Evolutionary conservation across 2,329 filamentous ascomycete species (phyloP).

Genomic region (Sarocladium strictum): DNA sequence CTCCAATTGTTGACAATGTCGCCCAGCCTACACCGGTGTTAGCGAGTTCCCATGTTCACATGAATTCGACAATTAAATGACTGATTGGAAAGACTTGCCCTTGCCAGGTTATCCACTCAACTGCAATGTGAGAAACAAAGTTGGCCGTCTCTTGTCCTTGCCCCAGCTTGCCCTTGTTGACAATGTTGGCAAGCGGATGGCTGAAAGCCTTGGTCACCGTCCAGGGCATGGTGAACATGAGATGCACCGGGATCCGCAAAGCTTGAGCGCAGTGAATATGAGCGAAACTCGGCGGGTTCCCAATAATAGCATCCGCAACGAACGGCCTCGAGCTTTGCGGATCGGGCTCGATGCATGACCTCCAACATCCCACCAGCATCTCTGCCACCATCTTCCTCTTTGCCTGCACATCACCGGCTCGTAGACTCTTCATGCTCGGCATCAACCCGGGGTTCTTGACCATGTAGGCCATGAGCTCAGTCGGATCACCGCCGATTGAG

Average conservation of each 20-base stretch:
- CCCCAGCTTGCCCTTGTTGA: conserved; percentile 39
- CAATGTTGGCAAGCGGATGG: conserved; percentile 66
- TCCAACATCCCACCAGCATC: conserved; percentile 21
- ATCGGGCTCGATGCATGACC: conserved; percentile 10
- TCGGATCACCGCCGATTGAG: conserved; percentile 47
- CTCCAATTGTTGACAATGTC: conserved; percentile 46
- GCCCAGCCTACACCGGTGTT: conserved; percentile 39
- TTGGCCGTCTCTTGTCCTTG: conserved; percentile 46
- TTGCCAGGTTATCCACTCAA: conserved; percentile 75
- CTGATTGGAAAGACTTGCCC: conserved; percentile 32
- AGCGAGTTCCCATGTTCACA: not conserved
- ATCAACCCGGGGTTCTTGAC: conserved; percentile 23
- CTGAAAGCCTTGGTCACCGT: conserved; percentile 67
- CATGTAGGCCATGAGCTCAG: conserved; percentile 30
- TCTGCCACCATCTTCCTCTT: conserved; percentile 19
- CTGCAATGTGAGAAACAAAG: conserved; percentile 64
- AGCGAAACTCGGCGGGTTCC: conserved; percentile 43
- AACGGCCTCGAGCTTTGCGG: conserved; percentile 26
- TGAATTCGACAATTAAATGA: not conserved
- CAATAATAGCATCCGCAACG: conserved; percentile 44
- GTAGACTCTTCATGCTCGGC: conserved; percentile 19
- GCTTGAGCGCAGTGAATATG: conserved; percentile 42
- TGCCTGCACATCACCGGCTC: conserved; percentile 21
- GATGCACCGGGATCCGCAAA: conserved; percentile 36
- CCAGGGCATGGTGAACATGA: conserved; percentile 64